Conservation (phyloP, 148 eudicot species). For the Fagopyrum esculentum region DNA sequence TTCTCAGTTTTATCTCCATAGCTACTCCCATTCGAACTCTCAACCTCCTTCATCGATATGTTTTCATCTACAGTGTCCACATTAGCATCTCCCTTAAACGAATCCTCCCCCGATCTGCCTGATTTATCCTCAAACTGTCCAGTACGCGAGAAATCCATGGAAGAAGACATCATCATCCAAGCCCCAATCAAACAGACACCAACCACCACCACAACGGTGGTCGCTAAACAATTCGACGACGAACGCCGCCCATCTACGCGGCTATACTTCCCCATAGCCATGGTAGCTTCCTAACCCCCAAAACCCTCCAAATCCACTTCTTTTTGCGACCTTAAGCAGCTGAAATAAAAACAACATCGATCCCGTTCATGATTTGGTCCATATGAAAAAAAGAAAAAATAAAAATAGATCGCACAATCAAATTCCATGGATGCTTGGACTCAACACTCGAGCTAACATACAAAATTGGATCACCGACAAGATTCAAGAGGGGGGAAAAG, state of each 20-base stretch:
- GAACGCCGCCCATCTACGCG: constrained; percentile 48
- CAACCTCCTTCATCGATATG: constrained; percentile 15
- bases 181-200: constrained; percentile 49
- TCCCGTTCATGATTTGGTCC: not conserved
- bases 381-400: not conserved
- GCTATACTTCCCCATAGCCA: constrained; percentile 50
- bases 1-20: constrained; percentile 21
- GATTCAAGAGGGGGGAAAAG: not conserved
- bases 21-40: constrained; percentile 17
- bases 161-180: constrained; percentile 52
- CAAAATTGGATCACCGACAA: not conserved
- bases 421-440: not conserved
- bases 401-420: not conserved
- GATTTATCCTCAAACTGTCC: constrained; percentile 12
- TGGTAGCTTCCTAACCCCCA: constrained; percentile 9
- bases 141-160: constrained; percentile 18
- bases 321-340: not conserved
- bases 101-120: constrained; percentile 26
- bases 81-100: constrained; percentile 20
- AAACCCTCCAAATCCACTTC: constrained; percentile 3
- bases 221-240: constrained; percentile 29
- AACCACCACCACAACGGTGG: constrained; percentile 36
- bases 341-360: not conserved
- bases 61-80: constrained; percentile 16
- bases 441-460: not conserved